Conservation (phyloP, 441 rosid species). For the Corymbia citriodora region DNA sequence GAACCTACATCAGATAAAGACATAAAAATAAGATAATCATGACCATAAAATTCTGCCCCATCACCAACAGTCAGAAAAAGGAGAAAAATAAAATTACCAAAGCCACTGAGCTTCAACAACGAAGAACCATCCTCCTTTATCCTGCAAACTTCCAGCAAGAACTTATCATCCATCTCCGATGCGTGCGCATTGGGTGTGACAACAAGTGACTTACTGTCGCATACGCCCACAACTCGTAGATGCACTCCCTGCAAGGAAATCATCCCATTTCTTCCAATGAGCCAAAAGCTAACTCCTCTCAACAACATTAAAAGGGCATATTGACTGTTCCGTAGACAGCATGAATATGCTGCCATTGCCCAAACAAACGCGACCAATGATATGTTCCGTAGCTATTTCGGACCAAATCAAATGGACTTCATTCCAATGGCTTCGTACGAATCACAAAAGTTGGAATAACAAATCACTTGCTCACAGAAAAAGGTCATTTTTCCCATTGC, state of each 20-base stretch:
- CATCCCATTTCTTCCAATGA: neutral
- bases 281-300: neutral
- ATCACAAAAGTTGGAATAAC: neutral
- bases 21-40: neutral
- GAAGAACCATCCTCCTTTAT: constrained; percentile 53
- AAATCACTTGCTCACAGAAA: neutral
- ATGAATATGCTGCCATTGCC: neutral
- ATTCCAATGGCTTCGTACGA: neutral
- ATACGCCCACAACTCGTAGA: constrained; percentile 73
- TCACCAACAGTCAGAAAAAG: neutral
- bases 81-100: constrained; percentile 28
- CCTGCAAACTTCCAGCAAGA: constrained; percentile 50
- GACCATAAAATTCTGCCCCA: neutral
- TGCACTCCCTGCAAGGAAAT: constrained; percentile 49
- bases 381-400: neutral
- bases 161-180: constrained; percentile 49
- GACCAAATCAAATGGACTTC: neutral
- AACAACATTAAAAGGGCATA: neutral
- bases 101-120: constrained; percentile 28
- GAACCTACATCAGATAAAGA: constrained; percentile 24
- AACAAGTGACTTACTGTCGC: constrained; percentile 68
- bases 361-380: neutral
- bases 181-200: constrained; percentile 36
- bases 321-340: neutral
- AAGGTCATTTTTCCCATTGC: neutral